A percentile compares a stretch with the other conserved stretches of the same genome.
Conservation (phyloP, 83 land plant genomes). For the Isoetes engelmannii region DNA sequence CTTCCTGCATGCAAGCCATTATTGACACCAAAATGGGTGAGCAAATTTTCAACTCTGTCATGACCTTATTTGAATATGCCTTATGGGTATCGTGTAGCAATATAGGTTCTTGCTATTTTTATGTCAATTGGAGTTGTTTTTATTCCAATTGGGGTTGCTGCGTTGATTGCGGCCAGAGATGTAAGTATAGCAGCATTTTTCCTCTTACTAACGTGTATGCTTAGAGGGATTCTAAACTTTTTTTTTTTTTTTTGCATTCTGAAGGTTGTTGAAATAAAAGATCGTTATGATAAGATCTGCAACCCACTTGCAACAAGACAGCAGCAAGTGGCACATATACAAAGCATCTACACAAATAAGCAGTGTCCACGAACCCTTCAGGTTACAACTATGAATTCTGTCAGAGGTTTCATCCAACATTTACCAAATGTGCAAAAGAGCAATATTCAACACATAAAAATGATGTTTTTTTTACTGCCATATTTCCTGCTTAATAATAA, state of each 20-base stretch:
- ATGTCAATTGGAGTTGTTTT: not conserved
- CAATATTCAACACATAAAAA: too few species aligned
- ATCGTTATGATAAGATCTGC: not conserved
- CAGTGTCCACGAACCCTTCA: not conserved
- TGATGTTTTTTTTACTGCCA: too few species aligned
- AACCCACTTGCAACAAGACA: not conserved
- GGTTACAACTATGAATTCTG: not conserved
- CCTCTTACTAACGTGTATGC: not conserved
- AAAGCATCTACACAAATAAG: not conserved
- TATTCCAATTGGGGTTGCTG: not conserved
- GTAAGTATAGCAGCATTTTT: not conserved
- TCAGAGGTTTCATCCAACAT: too few species aligned
- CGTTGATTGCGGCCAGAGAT: not conserved
- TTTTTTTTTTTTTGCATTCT: not conserved
- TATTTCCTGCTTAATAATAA: too few species aligned
- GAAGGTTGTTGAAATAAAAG: not conserved
- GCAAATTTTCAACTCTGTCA: not conserved
- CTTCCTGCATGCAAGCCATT: slow-evolving; percentile 45
- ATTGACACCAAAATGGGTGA: slow-evolving; percentile 36
- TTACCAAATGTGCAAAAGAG: too few species aligned
- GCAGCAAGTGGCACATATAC: not conserved
- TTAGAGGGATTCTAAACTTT: not conserved
- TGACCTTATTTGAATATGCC: not conserved
- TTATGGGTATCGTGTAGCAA: not conserved
- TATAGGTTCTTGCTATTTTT: not conserved